Evolutionary conservation across 495 filamentous ascomycete genomes (phyloP).

Genomic region (Penicillium psychrofluorescens): DNA sequence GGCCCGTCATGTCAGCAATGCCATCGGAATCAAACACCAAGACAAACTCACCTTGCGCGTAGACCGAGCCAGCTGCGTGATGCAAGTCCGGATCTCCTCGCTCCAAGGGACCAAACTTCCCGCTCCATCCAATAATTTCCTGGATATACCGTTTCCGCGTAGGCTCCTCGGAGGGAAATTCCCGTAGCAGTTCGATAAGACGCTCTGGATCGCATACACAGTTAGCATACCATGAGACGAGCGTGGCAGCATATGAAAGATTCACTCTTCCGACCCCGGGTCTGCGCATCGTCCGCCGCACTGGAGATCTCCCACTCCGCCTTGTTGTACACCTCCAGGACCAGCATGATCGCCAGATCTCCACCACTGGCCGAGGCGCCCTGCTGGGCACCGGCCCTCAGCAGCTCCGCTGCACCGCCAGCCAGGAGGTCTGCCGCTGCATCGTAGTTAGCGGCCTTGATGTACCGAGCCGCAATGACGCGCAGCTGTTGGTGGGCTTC

Average conservation of each 20-base stretch:
- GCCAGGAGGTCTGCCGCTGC: constrained; percentile 82
- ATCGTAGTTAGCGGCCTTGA: constrained; percentile 73
- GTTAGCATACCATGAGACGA: background rate
- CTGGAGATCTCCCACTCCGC: constrained; percentile 66
- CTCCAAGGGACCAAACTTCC: constrained; percentile 75
- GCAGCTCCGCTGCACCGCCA: constrained; percentile 73
- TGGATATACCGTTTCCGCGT: constrained; percentile 85
- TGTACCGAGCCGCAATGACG: constrained; percentile 85
- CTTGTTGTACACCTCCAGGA: constrained; percentile 84
- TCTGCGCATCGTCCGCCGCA: constrained; percentile 35
- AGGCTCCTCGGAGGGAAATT: constrained; percentile 78
- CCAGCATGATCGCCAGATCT: constrained; percentile 75
- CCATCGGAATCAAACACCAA: background rate
- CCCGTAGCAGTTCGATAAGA: constrained; percentile 57
- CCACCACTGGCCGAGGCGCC: constrained; percentile 75
- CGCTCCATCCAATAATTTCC: constrained; percentile 86
- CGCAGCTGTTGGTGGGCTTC: constrained; percentile 97
- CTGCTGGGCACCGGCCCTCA: constrained; percentile 73
- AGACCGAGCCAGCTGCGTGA: constrained; percentile 82
- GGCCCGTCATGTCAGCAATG: constrained; percentile 6
- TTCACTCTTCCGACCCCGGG: constrained; percentile 38
- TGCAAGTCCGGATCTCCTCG: constrained; percentile 93
- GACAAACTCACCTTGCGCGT: constrained; percentile 58
- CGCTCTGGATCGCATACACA: constrained; percentile 28
- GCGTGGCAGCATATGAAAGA: background rate